Conservation (phyloP, 306 rosid genomes). For the Dicorynia guianensis region DNA sequence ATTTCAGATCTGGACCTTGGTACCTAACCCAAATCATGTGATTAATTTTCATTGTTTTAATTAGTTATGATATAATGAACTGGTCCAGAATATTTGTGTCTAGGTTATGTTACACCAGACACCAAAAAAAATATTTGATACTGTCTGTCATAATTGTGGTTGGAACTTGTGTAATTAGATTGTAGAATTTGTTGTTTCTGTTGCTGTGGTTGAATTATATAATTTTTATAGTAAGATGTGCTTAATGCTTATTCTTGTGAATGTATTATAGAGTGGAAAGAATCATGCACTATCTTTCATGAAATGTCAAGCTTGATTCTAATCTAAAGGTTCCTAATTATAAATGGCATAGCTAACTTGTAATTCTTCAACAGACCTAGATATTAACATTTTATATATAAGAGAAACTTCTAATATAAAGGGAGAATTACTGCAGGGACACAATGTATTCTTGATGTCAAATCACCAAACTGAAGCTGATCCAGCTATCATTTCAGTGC, state of each 20-base stretch:
- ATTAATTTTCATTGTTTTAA: conserved; percentile 33
- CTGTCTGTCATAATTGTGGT: conserved; percentile 42
- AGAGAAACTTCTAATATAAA: conserved; percentile 35
- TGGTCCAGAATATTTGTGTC: not conserved
- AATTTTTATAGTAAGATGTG: conserved; percentile 20
- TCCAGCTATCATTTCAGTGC: conserved; percentile 90
- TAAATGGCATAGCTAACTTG: conserved; percentile 19
- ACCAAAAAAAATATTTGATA: conserved; percentile 5
- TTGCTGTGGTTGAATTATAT: conserved; percentile 8
- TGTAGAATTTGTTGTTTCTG: conserved; percentile 29
- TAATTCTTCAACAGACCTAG: not conserved
- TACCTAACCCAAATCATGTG: conserved; percentile 11
- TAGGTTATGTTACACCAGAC: conserved; percentile 23
- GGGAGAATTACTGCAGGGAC: conserved; percentile 74
- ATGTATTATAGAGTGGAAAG: conserved; percentile 12
- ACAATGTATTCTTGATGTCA: conserved; percentile 90
- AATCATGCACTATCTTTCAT: conserved; percentile 29
- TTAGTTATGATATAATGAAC: conserved; percentile 36
- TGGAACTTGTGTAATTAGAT: conserved; percentile 35
- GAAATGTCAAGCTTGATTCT: conserved; percentile 36
- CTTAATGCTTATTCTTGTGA: conserved; percentile 31
- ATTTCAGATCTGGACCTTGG: conserved; percentile 16
- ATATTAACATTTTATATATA: conserved; percentile 35
- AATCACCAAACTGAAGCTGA: conserved; percentile 99
- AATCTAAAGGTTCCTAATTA: conserved; percentile 29